These are phyloP conservation scores for Lentinus tigrinus DNA, from an alignment of 768 basidiomycete genomes.

Conservation along the genomic window DNA sequence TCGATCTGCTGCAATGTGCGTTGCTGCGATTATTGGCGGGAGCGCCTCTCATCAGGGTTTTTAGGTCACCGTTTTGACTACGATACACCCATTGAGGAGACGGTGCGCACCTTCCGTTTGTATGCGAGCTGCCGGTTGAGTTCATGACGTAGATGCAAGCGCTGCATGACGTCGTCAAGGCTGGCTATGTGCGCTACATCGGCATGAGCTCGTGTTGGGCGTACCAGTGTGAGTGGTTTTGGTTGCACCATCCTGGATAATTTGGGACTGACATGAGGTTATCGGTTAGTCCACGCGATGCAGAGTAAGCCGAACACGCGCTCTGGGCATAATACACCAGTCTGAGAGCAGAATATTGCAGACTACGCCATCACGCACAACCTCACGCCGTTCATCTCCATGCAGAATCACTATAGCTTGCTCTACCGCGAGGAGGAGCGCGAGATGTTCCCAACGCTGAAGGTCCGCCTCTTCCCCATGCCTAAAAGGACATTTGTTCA, in stretches of 20 bases:
- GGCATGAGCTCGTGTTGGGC: slow-evolving; percentile 38
- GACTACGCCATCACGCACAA: slow-evolving; percentile 41
- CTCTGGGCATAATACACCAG: too few species aligned
- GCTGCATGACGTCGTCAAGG: slow-evolving; percentile 45
- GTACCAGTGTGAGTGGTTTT: slow-evolving; percentile 31
- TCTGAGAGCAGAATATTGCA: too few species aligned
- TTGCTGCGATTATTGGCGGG: not conserved
- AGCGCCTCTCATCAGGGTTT: not conserved
- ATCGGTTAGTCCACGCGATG: slow-evolving; percentile 32
- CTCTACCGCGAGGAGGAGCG: slow-evolving; percentile 62
- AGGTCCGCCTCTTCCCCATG: slow-evolving; percentile 21
- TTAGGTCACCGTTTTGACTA: slow-evolving; percentile 29
- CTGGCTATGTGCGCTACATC: slow-evolving; percentile 42
- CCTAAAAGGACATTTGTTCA: too few species aligned
- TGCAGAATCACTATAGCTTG: slow-evolving; percentile 60
- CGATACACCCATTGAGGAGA: slow-evolving; percentile 41
- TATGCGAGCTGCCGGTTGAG: not conserved
- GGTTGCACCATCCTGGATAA: not conserved
- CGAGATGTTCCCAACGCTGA: slow-evolving; percentile 52
- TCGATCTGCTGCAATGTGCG: slow-evolving; percentile 21
- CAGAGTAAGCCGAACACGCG: slow-evolving; percentile 28
- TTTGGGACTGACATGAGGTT: not conserved
- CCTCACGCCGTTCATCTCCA: slow-evolving; percentile 55
- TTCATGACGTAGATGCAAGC: not conserved
- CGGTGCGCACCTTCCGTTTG: slow-evolving; percentile 10